A percentile compares a stretch with the other conserved stretches of the same genome.
phyloP scores from a whole-genome alignment of 2,329 filamentous ascomycete genomes.

The Peltaster fructicola region DNA sequence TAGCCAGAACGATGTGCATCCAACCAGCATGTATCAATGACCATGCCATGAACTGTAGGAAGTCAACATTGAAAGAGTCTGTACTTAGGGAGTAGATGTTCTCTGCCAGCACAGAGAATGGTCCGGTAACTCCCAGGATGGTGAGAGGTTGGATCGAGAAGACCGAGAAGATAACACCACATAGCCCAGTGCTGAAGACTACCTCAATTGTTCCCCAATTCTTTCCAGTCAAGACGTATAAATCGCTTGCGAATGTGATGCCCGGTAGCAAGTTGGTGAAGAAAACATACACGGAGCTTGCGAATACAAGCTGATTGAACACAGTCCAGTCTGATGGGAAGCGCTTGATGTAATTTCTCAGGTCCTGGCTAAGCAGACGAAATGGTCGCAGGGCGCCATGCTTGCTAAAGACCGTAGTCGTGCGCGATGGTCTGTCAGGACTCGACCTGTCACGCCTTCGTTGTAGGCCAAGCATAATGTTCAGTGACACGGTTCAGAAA shows the following conservation, averaged over 20 bases:
- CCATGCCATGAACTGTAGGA: conserved; percentile 53
- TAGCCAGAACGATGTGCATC: conserved; percentile 46
- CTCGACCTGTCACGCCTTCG: not conserved
- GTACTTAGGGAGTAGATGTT: conserved; percentile 44
- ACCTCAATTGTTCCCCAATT: conserved; percentile 52
- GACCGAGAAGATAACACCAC: conserved; percentile 43
- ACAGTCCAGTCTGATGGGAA: conserved; percentile 21
- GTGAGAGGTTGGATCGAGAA: conserved; percentile 46
- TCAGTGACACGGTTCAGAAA: no score
- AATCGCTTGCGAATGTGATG: conserved; percentile 48
- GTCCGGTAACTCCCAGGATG: conserved; percentile 47
- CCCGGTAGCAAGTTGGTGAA: conserved; percentile 50
- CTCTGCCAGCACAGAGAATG: conserved; percentile 49
- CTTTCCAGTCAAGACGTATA: conserved; percentile 43
- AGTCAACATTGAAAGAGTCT: conserved; percentile 39
- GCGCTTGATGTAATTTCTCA: conserved; percentile 13
- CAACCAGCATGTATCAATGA: conserved; percentile 46
- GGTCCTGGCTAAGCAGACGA: conserved; percentile 17
- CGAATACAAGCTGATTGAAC: conserved; percentile 47
- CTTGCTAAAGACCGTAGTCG: conserved; percentile 7
- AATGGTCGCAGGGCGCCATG: conserved; percentile 16
- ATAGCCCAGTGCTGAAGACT: conserved; percentile 47
- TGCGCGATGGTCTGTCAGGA: not conserved
- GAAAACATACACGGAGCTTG: conserved; percentile 47
- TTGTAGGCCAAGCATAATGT: no score